phyloP scores from a whole-genome alignment of 441 rosid species.

The Mallotus repandus region DNA sequence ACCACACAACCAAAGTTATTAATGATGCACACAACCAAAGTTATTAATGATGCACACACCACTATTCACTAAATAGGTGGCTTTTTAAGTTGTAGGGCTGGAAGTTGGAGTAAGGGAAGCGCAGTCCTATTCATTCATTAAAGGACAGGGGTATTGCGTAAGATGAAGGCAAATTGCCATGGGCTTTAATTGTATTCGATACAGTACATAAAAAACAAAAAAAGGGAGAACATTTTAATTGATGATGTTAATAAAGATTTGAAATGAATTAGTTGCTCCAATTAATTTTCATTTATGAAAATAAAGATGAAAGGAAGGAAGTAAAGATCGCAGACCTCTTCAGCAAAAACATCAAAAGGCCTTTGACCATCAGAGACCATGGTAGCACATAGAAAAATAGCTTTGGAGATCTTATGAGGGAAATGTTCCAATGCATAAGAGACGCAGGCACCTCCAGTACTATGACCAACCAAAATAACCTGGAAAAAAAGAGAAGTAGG shows the following conservation, averaged over 20 bases:
- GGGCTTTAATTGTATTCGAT: not conserved
- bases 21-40: no score
- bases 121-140: not conserved
- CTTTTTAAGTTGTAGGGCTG: not conserved
- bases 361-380: slow-evolving; percentile 84
- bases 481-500: slow-evolving; percentile 24
- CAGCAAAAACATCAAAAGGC: slow-evolving; percentile 93
- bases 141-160: not conserved
- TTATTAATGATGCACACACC: no score
- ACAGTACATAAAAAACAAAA: not conserved
- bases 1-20: not conserved
- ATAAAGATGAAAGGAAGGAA: slow-evolving; percentile 7
- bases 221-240: not conserved
- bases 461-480: slow-evolving; percentile 91
- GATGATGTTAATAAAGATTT: not conserved
- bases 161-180: not conserved
- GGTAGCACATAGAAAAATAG: slow-evolving; percentile 78
- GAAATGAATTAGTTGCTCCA: not conserved
- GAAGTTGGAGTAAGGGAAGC: not conserved
- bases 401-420: slow-evolving; percentile 76
- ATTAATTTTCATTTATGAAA: not conserved
- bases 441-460: slow-evolving; percentile 85
- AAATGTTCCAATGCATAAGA: slow-evolving; percentile 80
- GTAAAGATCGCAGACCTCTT: slow-evolving; percentile 55
- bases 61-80: not conserved